Evolutionary conservation across 106 monocot species (phyloP).

Genomic region (Acanthochlamys bracteata): DNA sequence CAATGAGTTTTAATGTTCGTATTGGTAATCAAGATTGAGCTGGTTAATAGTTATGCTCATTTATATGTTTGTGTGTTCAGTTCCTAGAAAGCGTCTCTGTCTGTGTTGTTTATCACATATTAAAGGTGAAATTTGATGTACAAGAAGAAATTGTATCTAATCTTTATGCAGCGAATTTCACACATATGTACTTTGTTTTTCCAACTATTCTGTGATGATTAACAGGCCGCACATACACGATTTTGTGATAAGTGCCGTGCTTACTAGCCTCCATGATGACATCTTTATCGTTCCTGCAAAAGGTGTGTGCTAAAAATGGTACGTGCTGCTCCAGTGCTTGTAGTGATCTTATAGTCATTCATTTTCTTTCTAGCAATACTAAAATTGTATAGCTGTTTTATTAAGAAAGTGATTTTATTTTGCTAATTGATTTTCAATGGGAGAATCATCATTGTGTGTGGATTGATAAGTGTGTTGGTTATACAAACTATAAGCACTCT

Average conservation of each 20-base stretch:
- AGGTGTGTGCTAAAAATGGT: conserved; percentile 98
- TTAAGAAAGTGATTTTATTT: neutral
- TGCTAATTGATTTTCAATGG: conserved; percentile 8
- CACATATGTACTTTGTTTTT: neutral
- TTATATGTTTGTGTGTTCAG: no score
- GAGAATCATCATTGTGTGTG: conserved; percentile 97
- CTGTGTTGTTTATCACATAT: no score
- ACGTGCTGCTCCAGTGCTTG: conserved; percentile 12
- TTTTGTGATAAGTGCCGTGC: conserved; percentile 65
- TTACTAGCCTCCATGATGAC: conserved; percentile 76
- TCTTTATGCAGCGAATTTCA: no score
- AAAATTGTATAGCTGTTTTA: neutral
- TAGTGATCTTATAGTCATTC: neutral
- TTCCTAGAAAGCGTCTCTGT: no score
- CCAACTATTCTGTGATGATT: conserved; percentile 1
- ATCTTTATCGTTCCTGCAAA: conserved; percentile 82
- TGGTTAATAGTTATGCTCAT: no score
- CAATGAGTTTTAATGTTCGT: no score
- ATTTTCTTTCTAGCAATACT: no score
- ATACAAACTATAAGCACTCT: conserved; percentile 83
- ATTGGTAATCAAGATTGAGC: no score
- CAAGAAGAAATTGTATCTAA: no score
- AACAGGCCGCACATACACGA: conserved; percentile 38
- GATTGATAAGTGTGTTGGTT: conserved; percentile 90
- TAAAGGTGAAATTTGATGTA: no score